Evolutionary conservation across 1,284 basidiomycete genomes (phyloP).

Genomic region (Cryptococcus sp.): DNA sequence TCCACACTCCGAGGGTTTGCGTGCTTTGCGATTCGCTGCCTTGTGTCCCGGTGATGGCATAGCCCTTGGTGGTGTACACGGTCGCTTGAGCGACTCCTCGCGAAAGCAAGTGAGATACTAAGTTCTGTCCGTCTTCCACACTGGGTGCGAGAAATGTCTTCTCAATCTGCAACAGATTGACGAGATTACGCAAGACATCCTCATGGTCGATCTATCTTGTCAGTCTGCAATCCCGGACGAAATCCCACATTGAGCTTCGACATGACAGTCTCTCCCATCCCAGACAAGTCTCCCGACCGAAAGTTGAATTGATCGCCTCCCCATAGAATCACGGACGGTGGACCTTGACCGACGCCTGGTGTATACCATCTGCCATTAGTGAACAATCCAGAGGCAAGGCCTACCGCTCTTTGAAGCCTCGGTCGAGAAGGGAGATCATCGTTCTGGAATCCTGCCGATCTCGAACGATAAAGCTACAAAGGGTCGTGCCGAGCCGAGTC

Average conservation of each 20-base stretch:
- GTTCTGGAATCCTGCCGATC: conserved; percentile 60
- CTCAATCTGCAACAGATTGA: conserved; percentile 72
- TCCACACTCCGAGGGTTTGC: background rate
- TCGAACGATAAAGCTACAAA: conserved; percentile 74
- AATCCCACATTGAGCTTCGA: conserved; percentile 56
- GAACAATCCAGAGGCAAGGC: too few relatives aligned
- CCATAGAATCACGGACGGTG: conserved; percentile 58
- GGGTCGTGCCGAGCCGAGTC: conserved; percentile 55
- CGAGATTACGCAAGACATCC: conserved; percentile 71
- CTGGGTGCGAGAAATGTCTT: conserved; percentile 59
- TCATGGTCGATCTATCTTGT: conserved; percentile 61
- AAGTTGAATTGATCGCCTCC: conserved; percentile 73
- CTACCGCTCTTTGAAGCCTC: too few relatives aligned
- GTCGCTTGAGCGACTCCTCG: background rate
- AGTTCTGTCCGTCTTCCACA: conserved; percentile 57
- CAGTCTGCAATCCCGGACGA: background rate
- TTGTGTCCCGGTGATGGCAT: background rate
- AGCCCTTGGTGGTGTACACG: too few relatives aligned
- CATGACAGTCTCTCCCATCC: conserved; percentile 64
- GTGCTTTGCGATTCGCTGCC: background rate
- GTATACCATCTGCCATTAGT: too few relatives aligned
- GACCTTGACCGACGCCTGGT: too few relatives aligned
- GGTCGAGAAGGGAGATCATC: too few relatives aligned
- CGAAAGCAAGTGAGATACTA: background rate
- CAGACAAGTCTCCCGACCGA: conserved; percentile 58